These are phyloP conservation scores for Solanum hybrid DNA, from an alignment of 305 asterid genomes.

Conservation along the genomic window DNA sequence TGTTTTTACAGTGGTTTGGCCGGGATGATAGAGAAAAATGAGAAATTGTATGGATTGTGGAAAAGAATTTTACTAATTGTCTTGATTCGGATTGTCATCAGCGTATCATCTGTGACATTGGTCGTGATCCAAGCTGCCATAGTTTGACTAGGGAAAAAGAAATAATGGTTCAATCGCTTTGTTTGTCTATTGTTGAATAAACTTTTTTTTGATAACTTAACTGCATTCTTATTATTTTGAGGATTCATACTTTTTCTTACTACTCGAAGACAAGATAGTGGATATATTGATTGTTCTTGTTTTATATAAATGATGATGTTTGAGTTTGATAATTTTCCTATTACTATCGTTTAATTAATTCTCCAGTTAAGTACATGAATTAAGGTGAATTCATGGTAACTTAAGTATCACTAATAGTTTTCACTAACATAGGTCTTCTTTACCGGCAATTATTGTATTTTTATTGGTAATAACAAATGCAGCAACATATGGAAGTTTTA, in stretches of 20 bases:
- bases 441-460: not conserved
- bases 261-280: not conserved
- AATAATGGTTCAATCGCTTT: not conserved
- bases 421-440: not conserved
- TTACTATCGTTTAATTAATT: too few species aligned
- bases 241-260: not conserved
- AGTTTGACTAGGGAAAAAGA: not conserved
- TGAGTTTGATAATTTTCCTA: not conserved
- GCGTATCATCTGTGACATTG: not conserved
- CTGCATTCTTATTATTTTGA: not conserved
- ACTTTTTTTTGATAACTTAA: not conserved
- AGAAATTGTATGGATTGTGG: not conserved
- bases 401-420: not conserved
- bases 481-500: not conserved
- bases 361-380: not conserved
- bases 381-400: not conserved
- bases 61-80: not conserved
- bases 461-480: not conserved
- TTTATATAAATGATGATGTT: too few species aligned
- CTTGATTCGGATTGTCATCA: not conserved
- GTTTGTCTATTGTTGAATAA: not conserved
- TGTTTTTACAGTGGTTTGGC: not conserved
- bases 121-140: not conserved
- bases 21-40: not conserved
- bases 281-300: not conserved